Percentiles rank a stretch among this genome's conserved stretches.
phyloP scores from a whole-genome alignment of 2,329 filamentous ascomycete species.

The Trichoderma citrinoviride region DNA sequence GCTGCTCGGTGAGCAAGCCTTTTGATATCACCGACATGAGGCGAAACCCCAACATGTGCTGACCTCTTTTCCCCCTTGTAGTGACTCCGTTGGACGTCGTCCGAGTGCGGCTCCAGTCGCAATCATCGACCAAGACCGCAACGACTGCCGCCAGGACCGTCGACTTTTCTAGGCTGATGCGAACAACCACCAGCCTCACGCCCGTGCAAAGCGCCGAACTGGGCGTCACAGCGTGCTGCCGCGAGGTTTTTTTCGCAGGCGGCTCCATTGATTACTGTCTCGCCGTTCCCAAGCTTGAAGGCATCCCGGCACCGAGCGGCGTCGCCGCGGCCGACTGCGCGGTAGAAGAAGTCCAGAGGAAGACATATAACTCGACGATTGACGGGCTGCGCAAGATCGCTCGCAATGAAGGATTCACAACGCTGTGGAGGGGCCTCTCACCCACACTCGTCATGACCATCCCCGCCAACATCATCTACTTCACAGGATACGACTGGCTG shows the following conservation, averaged over 20 bases:
- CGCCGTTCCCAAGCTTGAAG: slow-evolving; percentile 58
- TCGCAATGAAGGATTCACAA: slow-evolving; percentile 80
- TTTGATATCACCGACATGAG: not conserved
- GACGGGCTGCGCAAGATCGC: slow-evolving; percentile 94
- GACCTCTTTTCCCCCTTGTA: slow-evolving; percentile 36
- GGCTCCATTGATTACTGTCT: slow-evolving; percentile 80
- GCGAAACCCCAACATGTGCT: not conserved
- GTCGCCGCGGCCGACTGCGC: slow-evolving; percentile 66
- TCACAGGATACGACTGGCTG: slow-evolving; percentile 95
- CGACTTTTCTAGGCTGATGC: slow-evolving; percentile 55
- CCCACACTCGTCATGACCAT: slow-evolving; percentile 92
- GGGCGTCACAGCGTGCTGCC: slow-evolving; percentile 90
- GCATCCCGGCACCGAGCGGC: slow-evolving; percentile 45
- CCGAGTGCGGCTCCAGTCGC: slow-evolving; percentile 88
- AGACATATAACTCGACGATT: slow-evolving; percentile 83
- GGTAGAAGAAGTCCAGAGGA: slow-evolving; percentile 80
- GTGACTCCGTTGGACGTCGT: slow-evolving; percentile 97
- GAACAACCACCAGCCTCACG: slow-evolving; percentile 58
- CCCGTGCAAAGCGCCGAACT: slow-evolving; percentile 75
- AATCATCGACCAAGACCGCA: slow-evolving; percentile 47
- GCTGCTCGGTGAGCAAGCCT: slow-evolving; percentile 65
- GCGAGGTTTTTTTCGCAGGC: slow-evolving; percentile 95
- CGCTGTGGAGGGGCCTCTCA: slow-evolving; percentile 90
- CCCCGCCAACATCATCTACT: slow-evolving; percentile 96
- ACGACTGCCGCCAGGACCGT: slow-evolving; percentile 50